Percentiles rank a stretch among this genome's conserved stretches.
Evolutionary conservation across 441 rosid species (phyloP).

Genomic region (Geranium incanum): DNA sequence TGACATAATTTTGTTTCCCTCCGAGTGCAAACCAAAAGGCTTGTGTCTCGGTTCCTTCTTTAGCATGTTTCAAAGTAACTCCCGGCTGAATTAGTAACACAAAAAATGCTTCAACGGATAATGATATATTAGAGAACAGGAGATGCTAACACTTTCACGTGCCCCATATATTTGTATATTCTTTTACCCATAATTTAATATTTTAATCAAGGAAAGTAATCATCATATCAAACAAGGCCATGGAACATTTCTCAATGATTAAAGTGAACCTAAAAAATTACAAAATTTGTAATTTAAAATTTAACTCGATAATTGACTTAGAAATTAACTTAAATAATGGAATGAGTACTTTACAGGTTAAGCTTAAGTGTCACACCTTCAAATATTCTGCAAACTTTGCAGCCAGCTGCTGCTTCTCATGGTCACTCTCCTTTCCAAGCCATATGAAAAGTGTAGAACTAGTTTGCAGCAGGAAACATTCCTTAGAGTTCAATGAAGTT

Average conservation of each 20-base stretch:
- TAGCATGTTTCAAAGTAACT: constrained; percentile 71
- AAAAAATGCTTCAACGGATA: neutral
- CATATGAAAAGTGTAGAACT: constrained; percentile 79
- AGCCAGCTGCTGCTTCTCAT: constrained; percentile 79
- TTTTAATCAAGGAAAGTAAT: neutral
- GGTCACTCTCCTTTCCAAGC: constrained; percentile 94
- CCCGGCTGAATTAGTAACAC: constrained; percentile 57
- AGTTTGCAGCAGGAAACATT: constrained; percentile 95
- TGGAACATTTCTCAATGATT: neutral
- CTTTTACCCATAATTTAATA: too few relatives aligned
- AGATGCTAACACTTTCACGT: neutral
- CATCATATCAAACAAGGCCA: neutral
- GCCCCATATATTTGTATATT: neutral
- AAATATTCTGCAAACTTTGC: constrained; percentile 77
- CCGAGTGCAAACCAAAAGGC: constrained; percentile 95
- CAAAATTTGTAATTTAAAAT: too few relatives aligned
- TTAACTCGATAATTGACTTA: neutral
- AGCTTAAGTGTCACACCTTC: constrained; percentile 41
- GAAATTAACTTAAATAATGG: neutral
- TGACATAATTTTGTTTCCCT: constrained; percentile 82
- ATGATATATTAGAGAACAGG: neutral
- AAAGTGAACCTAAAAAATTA: neutral
- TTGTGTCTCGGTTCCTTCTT: constrained; percentile 98
- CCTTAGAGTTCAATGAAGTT: constrained; percentile 69
- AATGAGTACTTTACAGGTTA: neutral